Conservation (phyloP, 129 eudicot species). For the Flaveria sonorensis region DNA sequence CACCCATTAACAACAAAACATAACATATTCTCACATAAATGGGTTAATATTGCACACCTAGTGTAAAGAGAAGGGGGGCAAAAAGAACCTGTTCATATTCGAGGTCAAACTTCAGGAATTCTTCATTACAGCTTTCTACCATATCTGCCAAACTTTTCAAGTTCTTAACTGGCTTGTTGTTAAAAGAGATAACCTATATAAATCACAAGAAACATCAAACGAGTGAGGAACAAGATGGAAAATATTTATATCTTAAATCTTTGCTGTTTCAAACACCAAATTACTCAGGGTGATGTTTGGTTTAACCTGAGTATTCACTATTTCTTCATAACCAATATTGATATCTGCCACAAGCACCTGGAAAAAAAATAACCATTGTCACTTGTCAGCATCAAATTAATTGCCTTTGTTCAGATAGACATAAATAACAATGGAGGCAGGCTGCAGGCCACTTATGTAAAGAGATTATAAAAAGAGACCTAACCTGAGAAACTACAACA, state of each 20-base stretch:
- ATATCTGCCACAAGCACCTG: conserved; percentile 67
- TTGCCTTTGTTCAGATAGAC: not conserved
- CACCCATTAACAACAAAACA: not conserved
- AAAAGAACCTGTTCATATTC: conserved; percentile 57
- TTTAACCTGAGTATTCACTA: conserved; percentile 64
- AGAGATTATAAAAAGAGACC: not conserved
- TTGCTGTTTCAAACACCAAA: conserved; percentile 12
- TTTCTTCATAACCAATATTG: conserved; percentile 61
- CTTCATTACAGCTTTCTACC: conserved; percentile 59
- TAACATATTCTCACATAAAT: not conserved
- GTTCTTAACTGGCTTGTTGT: conserved; percentile 60
- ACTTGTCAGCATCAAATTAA: not conserved
- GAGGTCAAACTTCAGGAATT: conserved; percentile 51
- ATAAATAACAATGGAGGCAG: not conserved
- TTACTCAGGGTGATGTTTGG: not conserved
- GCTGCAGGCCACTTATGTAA: not conserved
- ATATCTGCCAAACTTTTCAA: conserved; percentile 53
- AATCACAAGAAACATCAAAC: not conserved
- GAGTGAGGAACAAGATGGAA: not conserved
- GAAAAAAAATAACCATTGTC: not conserved
- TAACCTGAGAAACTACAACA: conserved; percentile 51
- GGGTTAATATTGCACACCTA: not conserved
- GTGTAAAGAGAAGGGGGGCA: conserved; percentile 6
- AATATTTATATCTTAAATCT: not conserved
- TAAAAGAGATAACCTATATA: conserved; percentile 50